Evolutionary conservation across 2,329 filamentous ascomycete genomes (phyloP).

Genomic region (Pseudogymnoascus sp.): DNA sequence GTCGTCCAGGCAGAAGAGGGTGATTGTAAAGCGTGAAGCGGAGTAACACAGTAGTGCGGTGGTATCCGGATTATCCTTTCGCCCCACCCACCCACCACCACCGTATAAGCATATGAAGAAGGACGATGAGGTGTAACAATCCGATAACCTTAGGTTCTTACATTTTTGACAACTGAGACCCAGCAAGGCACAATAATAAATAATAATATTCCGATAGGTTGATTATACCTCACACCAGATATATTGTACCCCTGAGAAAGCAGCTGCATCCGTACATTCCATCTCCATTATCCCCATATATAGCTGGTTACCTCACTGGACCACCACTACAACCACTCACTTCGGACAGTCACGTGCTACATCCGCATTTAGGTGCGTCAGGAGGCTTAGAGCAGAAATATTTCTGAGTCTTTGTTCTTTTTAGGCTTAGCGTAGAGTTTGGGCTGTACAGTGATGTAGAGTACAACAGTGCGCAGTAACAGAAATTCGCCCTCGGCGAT

Average conservation of each 20-base stretch:
- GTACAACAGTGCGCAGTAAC: background rate
- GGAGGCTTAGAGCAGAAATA: conserved; percentile 3
- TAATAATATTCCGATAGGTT: background rate
- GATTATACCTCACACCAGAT: background rate
- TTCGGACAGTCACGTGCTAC: background rate
- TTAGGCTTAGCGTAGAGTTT: background rate
- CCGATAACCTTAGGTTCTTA: background rate
- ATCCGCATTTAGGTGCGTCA: conserved; percentile 1
- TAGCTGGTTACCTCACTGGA: background rate
- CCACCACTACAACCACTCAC: background rate
- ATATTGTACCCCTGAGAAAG: background rate
- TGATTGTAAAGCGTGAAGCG: background rate
- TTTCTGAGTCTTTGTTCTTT: background rate
- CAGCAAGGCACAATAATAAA: background rate
- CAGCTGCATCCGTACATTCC: background rate
- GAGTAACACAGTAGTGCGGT: background rate
- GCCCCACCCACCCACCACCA: background rate
- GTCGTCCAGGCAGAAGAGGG: background rate
- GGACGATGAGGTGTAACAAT: background rate
- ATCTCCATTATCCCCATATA: background rate
- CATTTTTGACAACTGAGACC: background rate
- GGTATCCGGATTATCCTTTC: background rate
- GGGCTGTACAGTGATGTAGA: background rate
- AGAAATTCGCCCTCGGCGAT: background rate
- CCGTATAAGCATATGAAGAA: background rate